A percentile compares a stretch with the other conserved stretches of the same genome.
Conservation (phyloP, 2,329 filamentous ascomycete genomes). For the Curvularia spicifera region DNA sequence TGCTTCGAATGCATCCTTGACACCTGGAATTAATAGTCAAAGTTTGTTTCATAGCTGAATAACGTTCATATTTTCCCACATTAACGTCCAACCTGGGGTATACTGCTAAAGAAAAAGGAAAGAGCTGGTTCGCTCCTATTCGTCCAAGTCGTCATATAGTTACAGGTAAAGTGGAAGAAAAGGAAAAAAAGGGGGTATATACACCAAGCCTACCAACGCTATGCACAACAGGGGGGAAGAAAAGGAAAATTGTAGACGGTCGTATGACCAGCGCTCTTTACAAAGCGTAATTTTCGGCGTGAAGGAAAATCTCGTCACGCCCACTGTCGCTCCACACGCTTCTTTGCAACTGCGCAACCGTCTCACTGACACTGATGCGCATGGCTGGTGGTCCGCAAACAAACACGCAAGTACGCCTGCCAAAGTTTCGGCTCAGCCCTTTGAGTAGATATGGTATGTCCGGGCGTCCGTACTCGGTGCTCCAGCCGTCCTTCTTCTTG, state of each 20-base stretch:
- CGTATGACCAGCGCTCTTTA: conserved; percentile 51
- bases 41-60: background rate
- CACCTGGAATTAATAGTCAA: background rate
- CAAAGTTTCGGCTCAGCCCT: conserved; percentile 82
- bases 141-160: conserved; percentile 13
- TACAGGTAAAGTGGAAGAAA: conserved; percentile 20
- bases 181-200: conserved; percentile 25
- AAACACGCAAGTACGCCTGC: conserved; percentile 83
- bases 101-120: conserved; percentile 11
- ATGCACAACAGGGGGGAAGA: conserved; percentile 32
- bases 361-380: conserved; percentile 85
- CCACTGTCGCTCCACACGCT: conserved; percentile 80
- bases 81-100: conserved; percentile 10
- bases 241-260: conserved; percentile 2
- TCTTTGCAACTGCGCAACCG: conserved; percentile 80
- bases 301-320: conserved; percentile 89
- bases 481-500: conserved; percentile 75
- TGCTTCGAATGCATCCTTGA: background rate
- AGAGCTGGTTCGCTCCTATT: conserved; percentile 7
- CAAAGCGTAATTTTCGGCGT: conserved; percentile 93
- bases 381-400: conserved; percentile 89
- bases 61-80: background rate
- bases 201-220: conserved; percentile 32
- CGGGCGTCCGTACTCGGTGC: conserved; percentile 88
- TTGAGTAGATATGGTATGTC: conserved; percentile 86